Percentiles rank a stretch among this genome's conserved stretches.
These are phyloP conservation scores for Cutaneotrichosporon dermatis DNA, from an alignment of 1,284 basidiomycete species.

Conservation along the genomic window DNA sequence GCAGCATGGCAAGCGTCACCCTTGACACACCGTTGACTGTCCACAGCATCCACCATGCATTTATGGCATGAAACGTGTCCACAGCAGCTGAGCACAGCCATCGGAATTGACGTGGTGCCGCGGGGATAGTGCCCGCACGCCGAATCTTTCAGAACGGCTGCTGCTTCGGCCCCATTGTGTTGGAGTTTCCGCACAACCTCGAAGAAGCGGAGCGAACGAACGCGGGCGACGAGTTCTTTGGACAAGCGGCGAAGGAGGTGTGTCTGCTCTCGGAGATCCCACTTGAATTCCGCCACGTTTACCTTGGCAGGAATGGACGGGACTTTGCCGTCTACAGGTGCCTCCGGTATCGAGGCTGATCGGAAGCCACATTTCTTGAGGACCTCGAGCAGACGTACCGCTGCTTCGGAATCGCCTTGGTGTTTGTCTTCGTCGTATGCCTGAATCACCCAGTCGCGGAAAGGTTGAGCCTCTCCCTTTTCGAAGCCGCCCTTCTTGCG, in stretches of 20 bases:
- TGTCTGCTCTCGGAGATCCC: conserved; percentile 79
- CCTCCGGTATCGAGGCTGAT: conserved; percentile 22
- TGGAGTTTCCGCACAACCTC: conserved; percentile 83
- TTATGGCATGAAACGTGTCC: conserved; percentile 76
- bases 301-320: conserved; percentile 27
- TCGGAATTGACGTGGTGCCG: conserved; percentile 55
- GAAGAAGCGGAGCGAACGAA: conserved; percentile 84
- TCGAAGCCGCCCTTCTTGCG: conserved; percentile 25
- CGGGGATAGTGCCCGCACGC: conserved; percentile 50
- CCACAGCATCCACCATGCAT: conserved; percentile 67
- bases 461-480: conserved; percentile 32
- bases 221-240: conserved; percentile 81
- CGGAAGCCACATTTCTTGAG: conserved; percentile 49
- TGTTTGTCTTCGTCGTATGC: conserved; percentile 52
- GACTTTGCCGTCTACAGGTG: conserved; percentile 43
- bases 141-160: conserved; percentile 25
- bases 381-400: conserved; percentile 35
- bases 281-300: conserved; percentile 57
- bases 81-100: conserved; percentile 81
- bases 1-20: conserved; percentile 64
- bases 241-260: conserved; percentile 75
- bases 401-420: conserved; percentile 57
- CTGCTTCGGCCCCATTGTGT: conserved; percentile 59
- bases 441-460: conserved; percentile 36
- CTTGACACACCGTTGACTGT: conserved; percentile 75